Evolutionary conservation across 2,329 filamentous ascomycete species (phyloP), one percentile per base, ranked within the genome.

Genomic region (Ascochyta pisi): DNA sequence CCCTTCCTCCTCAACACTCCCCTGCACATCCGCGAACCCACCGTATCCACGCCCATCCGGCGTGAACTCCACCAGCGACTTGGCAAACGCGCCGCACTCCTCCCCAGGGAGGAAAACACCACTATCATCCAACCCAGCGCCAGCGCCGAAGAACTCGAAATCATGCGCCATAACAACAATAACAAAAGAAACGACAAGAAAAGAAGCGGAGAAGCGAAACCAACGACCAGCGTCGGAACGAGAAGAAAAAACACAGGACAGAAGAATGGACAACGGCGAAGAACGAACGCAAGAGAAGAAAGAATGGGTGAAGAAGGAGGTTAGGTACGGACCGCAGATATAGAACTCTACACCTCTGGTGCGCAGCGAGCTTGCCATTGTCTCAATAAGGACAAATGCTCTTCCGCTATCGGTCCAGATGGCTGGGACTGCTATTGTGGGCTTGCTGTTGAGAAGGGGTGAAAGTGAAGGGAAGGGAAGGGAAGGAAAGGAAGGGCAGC

Each of bases 201-300:
- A 19, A 22, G 13, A 27, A 4, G 13, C 15, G 33, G n/a, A 37
- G 40, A 34, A 40, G 24, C 4, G 29, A 33, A 13, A 12, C 4
- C n/a, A 48, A 52, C 47, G 54, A 29, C 47, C 54, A 23, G 54
- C 48, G 47, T 31, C 29, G n/a, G 8, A 8, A 19, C 16, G n/a
- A 16, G 12, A 34, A 7, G 33, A 16, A 16, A 16, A n/a, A 35
- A 16, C n/a, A 35, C 2, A n/a, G n/a, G 7, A n/a, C 6, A 13
- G 31, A 34, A 8, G n/a, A 34, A 34, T 1, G 31, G 31, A n/a
- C 1, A 19, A 3, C 19, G 3, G 19, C 19, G 19, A 19, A 19
- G 1, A 19, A 1, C 19, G 19, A 19, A 19, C 19, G 19, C 19
- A 19, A 19, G 29, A 33, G 10, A 6, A 33, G 13, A 10, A 33